Percentiles rank a stretch among this genome's conserved stretches.
Conservation (phyloP, 495 filamentous ascomycete genomes). For the Trichoderma erinaceum region DNA sequence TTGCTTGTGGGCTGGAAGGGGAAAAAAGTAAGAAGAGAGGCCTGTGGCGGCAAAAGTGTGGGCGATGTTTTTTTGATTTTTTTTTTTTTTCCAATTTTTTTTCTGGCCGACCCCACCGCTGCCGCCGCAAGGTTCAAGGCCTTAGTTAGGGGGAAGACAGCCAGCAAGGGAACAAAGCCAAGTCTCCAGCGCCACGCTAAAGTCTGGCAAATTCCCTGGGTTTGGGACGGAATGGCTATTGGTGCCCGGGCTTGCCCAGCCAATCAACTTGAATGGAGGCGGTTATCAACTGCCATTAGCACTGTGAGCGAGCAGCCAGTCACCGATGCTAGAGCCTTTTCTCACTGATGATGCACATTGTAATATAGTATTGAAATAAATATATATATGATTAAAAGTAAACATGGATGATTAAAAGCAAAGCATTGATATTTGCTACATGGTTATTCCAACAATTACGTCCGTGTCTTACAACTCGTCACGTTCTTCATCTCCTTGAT, state of each 20-base stretch:
- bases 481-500: no score
- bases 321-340: no score
- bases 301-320: no score
- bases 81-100: not conserved
- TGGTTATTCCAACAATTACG: no score
- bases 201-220: not conserved
- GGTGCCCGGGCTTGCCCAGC: slow-evolving; percentile 1
- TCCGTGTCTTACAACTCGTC: no score
- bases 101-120: not conserved
- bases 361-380: no score
- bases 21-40: slow-evolving; percentile 26
- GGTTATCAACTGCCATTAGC: no score
- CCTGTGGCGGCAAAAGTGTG: slow-evolving; percentile 28
- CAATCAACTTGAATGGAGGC: not conserved
- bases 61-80: not conserved
- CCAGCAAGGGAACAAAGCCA: not conserved
- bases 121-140: slow-evolving; percentile 7
- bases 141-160: not conserved
- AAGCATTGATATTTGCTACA: no score
- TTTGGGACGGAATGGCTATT: slow-evolving; percentile 4
- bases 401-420: no score
- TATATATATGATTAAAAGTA: no score
- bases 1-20: slow-evolving; percentile 28
- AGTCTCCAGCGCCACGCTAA: not conserved
- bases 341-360: no score